phyloP scores from a whole-genome alignment of 2,329 filamentous ascomycete genomes.

The Fusarium verticillioides region DNA sequence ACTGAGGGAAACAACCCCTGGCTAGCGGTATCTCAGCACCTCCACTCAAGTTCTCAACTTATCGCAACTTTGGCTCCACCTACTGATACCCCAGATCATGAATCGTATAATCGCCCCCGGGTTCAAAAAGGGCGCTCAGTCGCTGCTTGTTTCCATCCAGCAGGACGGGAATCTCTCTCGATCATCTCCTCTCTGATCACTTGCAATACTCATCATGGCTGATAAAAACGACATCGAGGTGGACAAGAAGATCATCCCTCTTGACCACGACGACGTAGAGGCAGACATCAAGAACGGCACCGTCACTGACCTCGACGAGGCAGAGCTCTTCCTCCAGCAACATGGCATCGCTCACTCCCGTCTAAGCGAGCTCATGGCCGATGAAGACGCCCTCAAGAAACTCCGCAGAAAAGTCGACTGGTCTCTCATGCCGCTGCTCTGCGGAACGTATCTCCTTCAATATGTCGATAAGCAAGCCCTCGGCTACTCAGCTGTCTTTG shows the following conservation, averaged over 20 bases:
- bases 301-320: conserved; percentile 43
- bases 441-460: conserved; percentile 62
- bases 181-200: not conserved
- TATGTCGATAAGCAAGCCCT: conserved; percentile 68
- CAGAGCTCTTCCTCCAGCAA: conserved; percentile 43
- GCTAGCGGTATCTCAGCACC: conserved; percentile 35
- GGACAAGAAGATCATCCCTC: conserved; percentile 36
- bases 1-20: not conserved
- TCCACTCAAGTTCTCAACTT: conserved; percentile 22
- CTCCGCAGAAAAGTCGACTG: conserved; percentile 59
- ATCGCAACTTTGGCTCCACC: conserved; percentile 9
- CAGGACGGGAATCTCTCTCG: not conserved
- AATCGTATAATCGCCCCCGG: conserved; percentile 26
- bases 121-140: conserved; percentile 32
- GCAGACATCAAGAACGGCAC: conserved; percentile 41
- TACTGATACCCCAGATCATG: conserved; percentile 39
- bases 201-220: conserved; percentile 8
- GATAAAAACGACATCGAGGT: conserved; percentile 31
- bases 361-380: conserved; percentile 40
- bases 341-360: conserved; percentile 41
- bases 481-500: conserved; percentile 66
- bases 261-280: conserved; percentile 37
- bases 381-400: conserved; percentile 42
- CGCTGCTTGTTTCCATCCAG: not conserved
- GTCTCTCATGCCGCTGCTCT: conserved; percentile 62